phyloP scores from a whole-genome alignment of 2,329 filamentous ascomycete species.

The Fusarium caatingaense region DNA sequence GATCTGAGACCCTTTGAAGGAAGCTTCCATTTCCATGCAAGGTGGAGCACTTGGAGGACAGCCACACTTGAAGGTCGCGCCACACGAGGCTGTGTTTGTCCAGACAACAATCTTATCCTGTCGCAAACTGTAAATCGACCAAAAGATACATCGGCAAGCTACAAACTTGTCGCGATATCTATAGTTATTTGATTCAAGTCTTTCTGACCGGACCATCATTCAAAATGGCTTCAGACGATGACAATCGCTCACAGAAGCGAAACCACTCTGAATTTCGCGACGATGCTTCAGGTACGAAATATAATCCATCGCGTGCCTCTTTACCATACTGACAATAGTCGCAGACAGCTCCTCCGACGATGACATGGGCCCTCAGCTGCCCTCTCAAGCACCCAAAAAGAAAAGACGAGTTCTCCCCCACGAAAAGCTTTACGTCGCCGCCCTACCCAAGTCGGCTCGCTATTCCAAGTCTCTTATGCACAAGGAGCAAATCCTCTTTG shows the following conservation, averaged over 20 bases:
- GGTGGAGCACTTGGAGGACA: background rate
- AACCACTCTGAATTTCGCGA: conserved; percentile 66
- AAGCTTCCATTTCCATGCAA: background rate
- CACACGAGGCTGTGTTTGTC: conserved; percentile 43
- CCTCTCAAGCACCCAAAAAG: conserved; percentile 85
- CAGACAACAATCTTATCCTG: conserved; percentile 25
- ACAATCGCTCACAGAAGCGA: conserved; percentile 57
- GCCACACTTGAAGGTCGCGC: conserved; percentile 39
- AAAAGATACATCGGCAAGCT: conserved; percentile 5
- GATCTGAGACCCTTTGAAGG: conserved; percentile 3
- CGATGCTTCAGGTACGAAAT: conserved; percentile 55
- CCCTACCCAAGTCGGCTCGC: conserved; percentile 80
- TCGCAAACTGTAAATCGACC: conserved; percentile 20
- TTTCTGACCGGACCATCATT: background rate
- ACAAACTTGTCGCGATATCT: conserved; percentile 1
- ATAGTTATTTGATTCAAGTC: background rate
- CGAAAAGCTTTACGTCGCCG: conserved; percentile 94
- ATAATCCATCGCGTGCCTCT: conserved; percentile 4
- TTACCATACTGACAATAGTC: conserved; percentile 18
- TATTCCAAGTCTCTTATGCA: conserved; percentile 99
- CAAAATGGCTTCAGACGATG: conserved; percentile 48
- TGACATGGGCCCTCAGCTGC: conserved; percentile 92
- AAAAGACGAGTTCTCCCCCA: conserved; percentile 91
- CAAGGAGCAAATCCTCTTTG: conserved; percentile 90
- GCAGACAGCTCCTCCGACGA: conserved; percentile 82